These are phyloP conservation scores for Rhodomyrtus tomentosa DNA, from an alignment of 345 rosid genomes.

Conservation along the genomic window DNA sequence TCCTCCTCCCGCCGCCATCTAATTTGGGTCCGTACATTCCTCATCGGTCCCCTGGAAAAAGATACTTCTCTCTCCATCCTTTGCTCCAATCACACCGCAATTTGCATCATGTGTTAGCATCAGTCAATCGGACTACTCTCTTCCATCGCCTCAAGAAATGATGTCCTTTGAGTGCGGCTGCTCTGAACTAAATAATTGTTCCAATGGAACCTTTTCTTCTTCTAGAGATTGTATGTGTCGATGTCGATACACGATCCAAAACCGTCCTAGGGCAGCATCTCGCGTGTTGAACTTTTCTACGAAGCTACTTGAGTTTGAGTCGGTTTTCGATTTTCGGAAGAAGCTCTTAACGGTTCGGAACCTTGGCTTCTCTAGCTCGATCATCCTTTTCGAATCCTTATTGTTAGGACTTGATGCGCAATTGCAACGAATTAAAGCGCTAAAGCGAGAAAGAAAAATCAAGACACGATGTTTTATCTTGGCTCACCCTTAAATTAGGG, in stretches of 20 bases:
- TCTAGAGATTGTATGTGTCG: too few relatives aligned
- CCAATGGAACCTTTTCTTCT: too few relatives aligned
- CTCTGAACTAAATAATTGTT: too few relatives aligned
- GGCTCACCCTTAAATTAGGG: too few relatives aligned
- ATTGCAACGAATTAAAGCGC: too few relatives aligned
- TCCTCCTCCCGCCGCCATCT: not conserved
- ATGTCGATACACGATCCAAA: too few relatives aligned
- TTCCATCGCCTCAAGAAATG: not conserved
- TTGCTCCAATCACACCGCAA: not conserved
- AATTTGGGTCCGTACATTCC: not conserved
- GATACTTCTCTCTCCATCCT: slow-evolving; percentile 1
- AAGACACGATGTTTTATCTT: too few relatives aligned
- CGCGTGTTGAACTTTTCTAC: fast-evolving
- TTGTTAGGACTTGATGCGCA: too few relatives aligned
- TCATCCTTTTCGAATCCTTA: not conserved
- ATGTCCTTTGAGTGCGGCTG: too few relatives aligned
- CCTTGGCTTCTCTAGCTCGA: fast-evolving
- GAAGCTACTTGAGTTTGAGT: not conserved
- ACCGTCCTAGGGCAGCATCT: not conserved
- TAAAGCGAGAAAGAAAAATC: too few relatives aligned
- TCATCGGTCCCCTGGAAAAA: not conserved
- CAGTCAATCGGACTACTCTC: not conserved
- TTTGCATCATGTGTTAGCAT: not conserved
- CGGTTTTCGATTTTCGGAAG: not conserved
- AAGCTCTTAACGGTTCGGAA: not conserved